These are phyloP conservation scores for Cubamyces lactineus DNA, from an alignment of 768 basidiomycete species.

Conservation along the genomic window DNA sequence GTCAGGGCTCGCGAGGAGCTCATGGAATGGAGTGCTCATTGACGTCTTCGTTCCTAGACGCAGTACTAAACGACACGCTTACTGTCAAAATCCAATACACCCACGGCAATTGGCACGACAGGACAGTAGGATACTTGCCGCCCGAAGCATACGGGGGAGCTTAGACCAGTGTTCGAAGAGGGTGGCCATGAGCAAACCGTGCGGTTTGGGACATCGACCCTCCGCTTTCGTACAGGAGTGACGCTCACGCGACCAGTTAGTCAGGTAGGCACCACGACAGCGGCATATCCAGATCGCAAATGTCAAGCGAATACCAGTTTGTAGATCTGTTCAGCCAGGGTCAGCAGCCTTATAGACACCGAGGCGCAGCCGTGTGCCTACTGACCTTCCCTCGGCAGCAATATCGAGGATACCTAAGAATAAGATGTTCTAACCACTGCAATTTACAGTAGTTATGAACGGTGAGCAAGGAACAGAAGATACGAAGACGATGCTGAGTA, in stretches of 20 bases:
- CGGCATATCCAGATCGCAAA: conserved; percentile 5
- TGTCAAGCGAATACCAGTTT: conserved; percentile 10
- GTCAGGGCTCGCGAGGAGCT: background rate
- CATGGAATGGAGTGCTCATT: conserved; percentile 1
- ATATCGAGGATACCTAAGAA: background rate
- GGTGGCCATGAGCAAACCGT: conserved; percentile 8
- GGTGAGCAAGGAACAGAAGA: conserved; percentile 24
- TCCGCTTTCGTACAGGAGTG: background rate
- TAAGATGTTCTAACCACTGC: background rate
- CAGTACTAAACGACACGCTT: conserved; percentile 7
- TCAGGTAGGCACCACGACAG: background rate
- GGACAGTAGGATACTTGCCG: no score
- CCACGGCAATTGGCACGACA: no score
- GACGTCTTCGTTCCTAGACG: conserved; percentile 13
- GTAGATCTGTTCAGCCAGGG: conserved; percentile 12
- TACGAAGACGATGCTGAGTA: conserved; percentile 1
- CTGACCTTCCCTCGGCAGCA: background rate
- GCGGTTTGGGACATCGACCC: conserved; percentile 4
- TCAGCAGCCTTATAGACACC: conserved; percentile 6
- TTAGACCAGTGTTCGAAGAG: background rate
- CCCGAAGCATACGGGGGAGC: no score
- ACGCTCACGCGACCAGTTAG: conserved; percentile 4
- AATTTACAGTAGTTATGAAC: conserved; percentile 1
- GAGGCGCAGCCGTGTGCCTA: background rate
- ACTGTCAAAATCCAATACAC: background rate